Conservation (phyloP, 2,329 filamentous ascomycete genomes). For the Aspergillus fijiensis region DNA sequence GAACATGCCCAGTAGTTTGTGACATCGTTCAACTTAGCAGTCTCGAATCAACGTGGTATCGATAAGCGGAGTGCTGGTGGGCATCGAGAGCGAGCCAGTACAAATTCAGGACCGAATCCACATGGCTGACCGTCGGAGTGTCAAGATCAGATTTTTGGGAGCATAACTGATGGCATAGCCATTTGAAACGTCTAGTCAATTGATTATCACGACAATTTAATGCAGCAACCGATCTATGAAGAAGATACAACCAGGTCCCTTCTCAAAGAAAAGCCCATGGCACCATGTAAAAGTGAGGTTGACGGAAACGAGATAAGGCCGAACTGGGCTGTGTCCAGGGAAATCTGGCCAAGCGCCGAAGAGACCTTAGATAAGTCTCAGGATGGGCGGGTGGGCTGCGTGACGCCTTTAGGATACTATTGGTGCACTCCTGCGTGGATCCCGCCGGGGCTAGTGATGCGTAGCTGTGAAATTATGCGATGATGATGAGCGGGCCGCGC, state of each 20-base stretch:
- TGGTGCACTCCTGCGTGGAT: not conserved
- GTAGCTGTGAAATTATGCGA: not conserved
- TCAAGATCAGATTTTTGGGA: not conserved
- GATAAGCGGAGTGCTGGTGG: not conserved
- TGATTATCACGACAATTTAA: not conserved
- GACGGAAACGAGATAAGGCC: not conserved
- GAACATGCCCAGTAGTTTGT: not conserved
- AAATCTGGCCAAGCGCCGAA: constrained; percentile 5
- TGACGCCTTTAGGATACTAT: constrained; percentile 1
- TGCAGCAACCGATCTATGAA: not conserved
- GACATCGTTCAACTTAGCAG: not conserved
- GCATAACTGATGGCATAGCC: not conserved
- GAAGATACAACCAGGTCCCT: not conserved
- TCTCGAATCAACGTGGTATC: not conserved
- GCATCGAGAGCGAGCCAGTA: constrained; percentile 1
- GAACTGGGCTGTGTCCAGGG: not conserved
- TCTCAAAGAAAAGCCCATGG: not conserved
- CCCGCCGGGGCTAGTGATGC: constrained; percentile 1
- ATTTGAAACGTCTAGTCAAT: not conserved
- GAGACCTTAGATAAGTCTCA: not conserved
- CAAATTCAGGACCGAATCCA: not conserved
- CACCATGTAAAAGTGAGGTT: not conserved
- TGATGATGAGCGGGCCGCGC: not conserved
- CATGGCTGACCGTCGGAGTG: not conserved
- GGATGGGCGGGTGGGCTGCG: not conserved